Base-by-base conservation (phyloP, 371 early-diverging fungal species). In the Mortierella sp. region DNA sequence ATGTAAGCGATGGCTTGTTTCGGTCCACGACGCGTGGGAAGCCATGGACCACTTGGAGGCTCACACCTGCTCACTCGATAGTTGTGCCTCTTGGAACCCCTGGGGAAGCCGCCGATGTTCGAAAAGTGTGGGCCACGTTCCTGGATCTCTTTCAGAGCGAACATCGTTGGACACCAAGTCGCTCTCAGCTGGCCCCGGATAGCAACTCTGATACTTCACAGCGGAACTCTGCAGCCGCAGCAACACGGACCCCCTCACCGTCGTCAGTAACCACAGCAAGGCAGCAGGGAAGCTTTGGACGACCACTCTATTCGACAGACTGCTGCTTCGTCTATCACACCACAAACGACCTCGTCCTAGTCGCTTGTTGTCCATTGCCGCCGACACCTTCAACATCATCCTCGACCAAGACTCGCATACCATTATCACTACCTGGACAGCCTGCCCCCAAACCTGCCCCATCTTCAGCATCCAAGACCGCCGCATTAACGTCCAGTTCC, bases 71-170 rank as follows among this genome's bases (percentile, higher is more conserved):
- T 24, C 39, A 19, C 45, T 5, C 9, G 22, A 17, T 39, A 56
- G 57, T 57, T 24, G 24, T 60, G n/a, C 58, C 60, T 0, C 28
- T 41, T 39, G 46, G 46, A 2, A 5, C 66, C 16, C 14, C 56
- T 3, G 45, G 51, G 9, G 63, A 48, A 16, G 48, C 49, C 12
- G 21, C 44, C 7, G 62, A 63, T n/a, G 57, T 68, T 22, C 68
- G 64, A 43, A 47, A 56, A 19, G 61, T 74, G 12, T 74, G 76
- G 76, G 59, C 69, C 6, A 37, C 49, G 22, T 74, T 74, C 31
- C 51, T 74, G 40, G 57, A 74, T 24, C 61, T 74, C 54, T 60
- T 67, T 17, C 76, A 68, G 31, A 25, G 25, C 16, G 60, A 68
- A 54, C 60, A 44, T 40, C 60, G 43, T 24, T 67, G 63, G 64